Base-by-base conservation (phyloP, 1,284 basidiomycete species). In the Xanthoconium separans region DNA sequence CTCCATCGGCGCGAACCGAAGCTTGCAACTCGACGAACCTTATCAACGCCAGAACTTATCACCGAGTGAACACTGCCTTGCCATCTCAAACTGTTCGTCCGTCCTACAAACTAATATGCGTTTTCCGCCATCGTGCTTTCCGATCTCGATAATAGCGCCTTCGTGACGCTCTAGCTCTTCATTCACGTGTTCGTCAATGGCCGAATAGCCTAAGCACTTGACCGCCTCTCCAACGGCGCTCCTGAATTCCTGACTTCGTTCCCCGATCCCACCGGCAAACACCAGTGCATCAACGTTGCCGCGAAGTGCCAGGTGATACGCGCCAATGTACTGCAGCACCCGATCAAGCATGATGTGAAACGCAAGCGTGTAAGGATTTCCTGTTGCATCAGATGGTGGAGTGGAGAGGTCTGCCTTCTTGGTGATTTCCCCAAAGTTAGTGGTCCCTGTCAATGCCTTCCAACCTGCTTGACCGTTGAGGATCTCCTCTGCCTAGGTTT, bases 261-360 rank as follows among this genome's bases (percentile, higher is more conserved):
- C 93, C 0, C 93, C 93, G 50, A 95, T 91, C 0, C 92, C 92
- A 5, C 92, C 93, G 0, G 89, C 80, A 66, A 95, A 95, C 10
- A 94, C 89, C 30, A 95, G 68, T 4, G 86, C 91, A 67, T 93
- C 88, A 7, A 93, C 81, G 58, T 72, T 51, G 27, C 80, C 79
- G 1, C 79, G 76, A 9, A 93, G 78, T 66, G 90, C 87, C 61
- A 90, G 72, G 59, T 87, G 82, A 66, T 92, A 94, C 46, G 83
- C 77, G 6, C 89, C 87, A 30, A 93, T 65, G 62, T 79, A 93
- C 55, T 82, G 79, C 54, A 90, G 64, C 45, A 94, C 78, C 29
- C 90, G 77, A 68, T 94, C 91, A 16, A 87, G 74, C 65, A 93
- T 84, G 39, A 93, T 72, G 20, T 85, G 76, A 67, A 91, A 93